phyloP scores from a whole-genome alignment of 352 stramenopile genomes.

The Globisporangium nagaii region DNA sequence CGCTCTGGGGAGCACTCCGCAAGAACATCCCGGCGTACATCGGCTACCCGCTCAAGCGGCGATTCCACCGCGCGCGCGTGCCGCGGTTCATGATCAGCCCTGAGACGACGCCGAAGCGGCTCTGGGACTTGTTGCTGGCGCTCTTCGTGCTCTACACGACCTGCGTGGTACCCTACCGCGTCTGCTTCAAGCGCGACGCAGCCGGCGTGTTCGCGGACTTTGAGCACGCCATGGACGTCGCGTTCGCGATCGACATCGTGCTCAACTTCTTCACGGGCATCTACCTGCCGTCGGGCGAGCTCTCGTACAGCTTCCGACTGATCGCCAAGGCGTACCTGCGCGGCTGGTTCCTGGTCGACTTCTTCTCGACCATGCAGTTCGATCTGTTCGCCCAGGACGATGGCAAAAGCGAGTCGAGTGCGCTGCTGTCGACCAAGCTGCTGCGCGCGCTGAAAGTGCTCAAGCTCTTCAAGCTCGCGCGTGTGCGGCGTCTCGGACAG shows the following conservation, averaged over 20 bases:
- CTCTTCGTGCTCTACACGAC: slow-evolving; percentile 75
- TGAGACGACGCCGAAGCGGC: slow-evolving; percentile 41
- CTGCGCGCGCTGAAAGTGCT: slow-evolving; percentile 81
- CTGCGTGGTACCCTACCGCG: slow-evolving; percentile 63
- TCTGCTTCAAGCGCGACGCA: slow-evolving; percentile 71
- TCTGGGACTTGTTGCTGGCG: slow-evolving; percentile 65
- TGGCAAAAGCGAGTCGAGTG: slow-evolving; percentile 21
- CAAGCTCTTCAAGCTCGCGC: slow-evolving; percentile 86
- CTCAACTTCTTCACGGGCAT: slow-evolving; percentile 80
- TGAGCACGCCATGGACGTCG: slow-evolving; percentile 61
- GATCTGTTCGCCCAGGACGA: slow-evolving; percentile 37
- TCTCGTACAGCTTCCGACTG: slow-evolving; percentile 44
- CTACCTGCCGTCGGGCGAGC: slow-evolving; percentile 48
- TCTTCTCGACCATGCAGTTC: slow-evolving; percentile 82
- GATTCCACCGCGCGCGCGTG: slow-evolving; percentile 18
- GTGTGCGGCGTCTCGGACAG: slow-evolving; percentile 82
- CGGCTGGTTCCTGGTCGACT: slow-evolving; percentile 78
- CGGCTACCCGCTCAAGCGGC: slow-evolving; percentile 21
- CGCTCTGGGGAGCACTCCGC: slow-evolving; percentile 45
- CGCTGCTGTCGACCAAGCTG: slow-evolving; percentile 67
- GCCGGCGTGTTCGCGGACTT: slow-evolving; percentile 33
- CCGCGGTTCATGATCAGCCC: slow-evolving; percentile 62
- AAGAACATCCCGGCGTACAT: slow-evolving; percentile 54
- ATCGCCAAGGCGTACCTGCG: slow-evolving; percentile 60
- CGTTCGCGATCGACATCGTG: slow-evolving; percentile 69